phyloP scores from a whole-genome alignment of 2,329 filamentous ascomycete genomes.

The Aspergillus sclerotialis region DNA sequence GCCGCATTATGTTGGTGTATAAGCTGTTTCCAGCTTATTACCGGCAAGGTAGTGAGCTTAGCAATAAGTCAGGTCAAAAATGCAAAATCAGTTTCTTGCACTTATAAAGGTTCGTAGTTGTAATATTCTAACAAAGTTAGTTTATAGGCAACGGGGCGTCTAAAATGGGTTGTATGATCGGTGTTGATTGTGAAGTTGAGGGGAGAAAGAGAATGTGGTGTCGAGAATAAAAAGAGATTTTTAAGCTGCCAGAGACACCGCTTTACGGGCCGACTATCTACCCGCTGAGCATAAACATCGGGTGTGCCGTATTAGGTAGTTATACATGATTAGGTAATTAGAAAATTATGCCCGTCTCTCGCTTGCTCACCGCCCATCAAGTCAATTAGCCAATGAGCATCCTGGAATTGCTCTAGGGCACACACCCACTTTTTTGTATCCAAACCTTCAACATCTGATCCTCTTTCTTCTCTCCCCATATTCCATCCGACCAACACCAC shows the following conservation, averaged over 20 bases:
- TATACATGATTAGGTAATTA: not conserved
- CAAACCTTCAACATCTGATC: slow-evolving; percentile 15
- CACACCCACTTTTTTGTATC: slow-evolving; percentile 27
- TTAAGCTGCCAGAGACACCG: slow-evolving; percentile 14
- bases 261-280: slow-evolving; percentile 21
- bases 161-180: not conserved
- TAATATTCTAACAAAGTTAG: too few relatives aligned
- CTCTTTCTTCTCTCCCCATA: slow-evolving; percentile 27
- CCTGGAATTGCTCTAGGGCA: slow-evolving; percentile 25
- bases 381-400: slow-evolving; percentile 21
- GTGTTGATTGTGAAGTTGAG: not conserved
- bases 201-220: not conserved
- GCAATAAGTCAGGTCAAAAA: too few relatives aligned
- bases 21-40: not conserved
- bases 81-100: slow-evolving; percentile 1
- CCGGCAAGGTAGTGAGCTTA: not conserved
- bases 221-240: too few relatives aligned
- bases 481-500: slow-evolving; percentile 40
- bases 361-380: slow-evolving; percentile 16
- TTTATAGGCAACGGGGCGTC: too few relatives aligned
- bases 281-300: not conserved
- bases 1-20: slow-evolving; percentile 18
- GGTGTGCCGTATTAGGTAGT: not conserved
- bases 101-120: too few relatives aligned
- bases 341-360: slow-evolving; percentile 9